Base-by-base conservation (phyloP, 2,329 filamentous ascomycete species). In the Neophaeococcomyces mojaviensis region DNA sequence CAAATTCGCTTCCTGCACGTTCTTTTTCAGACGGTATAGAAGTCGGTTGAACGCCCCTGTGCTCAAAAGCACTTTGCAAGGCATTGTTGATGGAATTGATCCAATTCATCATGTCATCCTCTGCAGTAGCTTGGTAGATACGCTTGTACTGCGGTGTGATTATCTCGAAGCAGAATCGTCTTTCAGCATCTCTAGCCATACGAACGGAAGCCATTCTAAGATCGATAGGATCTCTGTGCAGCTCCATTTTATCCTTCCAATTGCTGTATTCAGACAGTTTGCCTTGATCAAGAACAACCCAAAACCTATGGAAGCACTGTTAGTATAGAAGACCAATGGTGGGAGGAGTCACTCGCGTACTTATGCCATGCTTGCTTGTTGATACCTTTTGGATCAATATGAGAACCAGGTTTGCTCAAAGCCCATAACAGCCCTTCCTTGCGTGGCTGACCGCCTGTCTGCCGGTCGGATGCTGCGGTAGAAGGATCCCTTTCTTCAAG, bases 301-400 rank as follows among this genome's bases (percentile, higher is more conserved):
- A 98, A 67, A 97, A 98, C 61, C 24, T 28, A 10, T 28, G 5
- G 5, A 88, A 94, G 57, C 10, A 20, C 15, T 16, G 10, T 22
- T 24, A 28, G 56, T 30, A 44, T 39, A 10, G n/a, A 35, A 37
- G 35, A 18, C 19, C 26, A 33, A 28, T 20, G 28, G 41, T 20
- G 39, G 38, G 20, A 33, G n/a, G 7, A 4, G 16, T 30, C 28
- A 24, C 10, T 5, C 12, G 77, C 84, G 69, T 72, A 94, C 24
- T 98, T 98, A 66, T 98, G 92, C 92, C 92, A 98, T 41, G 88
- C 89, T 66, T 94, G 88, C 64, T 97, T 96, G 61, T 96, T 97
- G 57, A 98, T 73, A 15, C 88, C 89, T 57, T 92, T 88, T 8
- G 92, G 92, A 63, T 98, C 94, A 22, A 92, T 89, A 64, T 98